A percentile compares a stretch with the other conserved stretches of the same genome.
phyloP scores from a whole-genome alignment of 768 basidiomycete genomes.

The Tulasnella sp. region DNA sequence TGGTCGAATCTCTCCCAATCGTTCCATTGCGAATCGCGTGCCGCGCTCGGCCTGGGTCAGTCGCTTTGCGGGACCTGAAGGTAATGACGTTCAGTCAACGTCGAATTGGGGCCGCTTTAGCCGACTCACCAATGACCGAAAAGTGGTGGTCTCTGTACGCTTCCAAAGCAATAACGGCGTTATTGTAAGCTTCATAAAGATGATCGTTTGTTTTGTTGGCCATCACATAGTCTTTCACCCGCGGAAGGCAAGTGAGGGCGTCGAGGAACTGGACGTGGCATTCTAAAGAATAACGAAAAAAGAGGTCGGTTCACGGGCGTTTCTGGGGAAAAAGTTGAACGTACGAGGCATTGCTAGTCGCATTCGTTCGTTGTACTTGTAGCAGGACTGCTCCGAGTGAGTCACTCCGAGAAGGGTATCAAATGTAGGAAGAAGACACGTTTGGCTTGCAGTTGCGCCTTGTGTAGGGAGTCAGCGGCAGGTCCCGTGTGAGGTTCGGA shows the following conservation, averaged over 20 bases:
- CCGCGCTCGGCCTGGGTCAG: neutral
- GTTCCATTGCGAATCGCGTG: neutral
- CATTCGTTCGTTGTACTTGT: neutral
- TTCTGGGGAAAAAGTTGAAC: neutral
- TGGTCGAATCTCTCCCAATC: neutral
- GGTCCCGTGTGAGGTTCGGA: neutral
- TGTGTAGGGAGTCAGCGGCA: neutral
- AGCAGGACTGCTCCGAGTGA: neutral
- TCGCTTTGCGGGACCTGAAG: neutral
- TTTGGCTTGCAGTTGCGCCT: neutral
- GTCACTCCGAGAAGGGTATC: slow-evolving; percentile 1
- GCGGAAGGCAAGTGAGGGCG: neutral
- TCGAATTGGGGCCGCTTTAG: neutral
- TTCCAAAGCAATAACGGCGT: neutral
- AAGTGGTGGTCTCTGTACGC: neutral
- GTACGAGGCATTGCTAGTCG: slow-evolving; percentile 10
- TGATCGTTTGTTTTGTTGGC: neutral
- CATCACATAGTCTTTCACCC: neutral
- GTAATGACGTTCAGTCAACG: neutral
- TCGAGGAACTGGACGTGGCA: slow-evolving; percentile 7
- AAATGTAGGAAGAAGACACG: neutral
- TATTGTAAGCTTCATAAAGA: neutral
- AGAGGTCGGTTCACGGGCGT: neutral
- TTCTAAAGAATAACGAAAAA: neutral
- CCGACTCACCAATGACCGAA: neutral